These are phyloP conservation scores for Xylaria flabelliformis DNA, from an alignment of 495 filamentous ascomycete genomes.

Conservation along the genomic window DNA sequence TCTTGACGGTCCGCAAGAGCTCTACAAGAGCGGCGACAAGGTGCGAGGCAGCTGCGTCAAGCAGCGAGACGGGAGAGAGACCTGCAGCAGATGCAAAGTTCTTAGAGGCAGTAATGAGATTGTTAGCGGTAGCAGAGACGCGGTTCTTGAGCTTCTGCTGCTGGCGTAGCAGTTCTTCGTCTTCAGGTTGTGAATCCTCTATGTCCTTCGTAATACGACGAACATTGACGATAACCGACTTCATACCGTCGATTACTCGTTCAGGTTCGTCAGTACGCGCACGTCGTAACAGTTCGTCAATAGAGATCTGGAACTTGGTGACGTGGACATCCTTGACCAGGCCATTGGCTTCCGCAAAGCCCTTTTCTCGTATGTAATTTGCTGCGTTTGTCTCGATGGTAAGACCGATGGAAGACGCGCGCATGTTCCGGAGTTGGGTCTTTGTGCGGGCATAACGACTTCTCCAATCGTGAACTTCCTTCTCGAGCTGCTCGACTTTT, in stretches of 20 bases:
- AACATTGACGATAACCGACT: constrained; percentile 77
- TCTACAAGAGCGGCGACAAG: constrained; percentile 85
- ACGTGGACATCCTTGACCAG: constrained; percentile 89
- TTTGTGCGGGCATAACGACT: constrained; percentile 85
- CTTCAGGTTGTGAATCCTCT: constrained; percentile 60
- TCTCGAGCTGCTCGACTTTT: constrained; percentile 75
- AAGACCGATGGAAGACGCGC: constrained; percentile 78
- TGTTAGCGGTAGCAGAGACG: constrained; percentile 91
- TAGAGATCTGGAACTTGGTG: constrained; percentile 92
- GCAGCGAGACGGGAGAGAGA: constrained; percentile 89
- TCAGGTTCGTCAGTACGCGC: constrained; percentile 76
- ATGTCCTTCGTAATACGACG: constrained; percentile 82
- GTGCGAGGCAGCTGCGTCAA: constrained; percentile 96
- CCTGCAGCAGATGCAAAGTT: constrained; percentile 83
- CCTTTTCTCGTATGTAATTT: constrained; percentile 69
- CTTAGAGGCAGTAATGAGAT: constrained; percentile 90
- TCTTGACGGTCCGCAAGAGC: constrained; percentile 80
- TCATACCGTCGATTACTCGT: constrained; percentile 79
- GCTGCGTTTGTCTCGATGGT: constrained; percentile 69
- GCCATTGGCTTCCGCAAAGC: constrained; percentile 73
- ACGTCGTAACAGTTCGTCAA: constrained; percentile 86
- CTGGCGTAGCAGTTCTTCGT: constrained; percentile 54
- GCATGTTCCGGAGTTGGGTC: constrained; percentile 81
- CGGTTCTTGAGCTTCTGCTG: constrained; percentile 74
- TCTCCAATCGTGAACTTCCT: constrained; percentile 87